Base-by-base conservation (phyloP, 352 stramenopile species). In the Albugo laibachii region DNA sequence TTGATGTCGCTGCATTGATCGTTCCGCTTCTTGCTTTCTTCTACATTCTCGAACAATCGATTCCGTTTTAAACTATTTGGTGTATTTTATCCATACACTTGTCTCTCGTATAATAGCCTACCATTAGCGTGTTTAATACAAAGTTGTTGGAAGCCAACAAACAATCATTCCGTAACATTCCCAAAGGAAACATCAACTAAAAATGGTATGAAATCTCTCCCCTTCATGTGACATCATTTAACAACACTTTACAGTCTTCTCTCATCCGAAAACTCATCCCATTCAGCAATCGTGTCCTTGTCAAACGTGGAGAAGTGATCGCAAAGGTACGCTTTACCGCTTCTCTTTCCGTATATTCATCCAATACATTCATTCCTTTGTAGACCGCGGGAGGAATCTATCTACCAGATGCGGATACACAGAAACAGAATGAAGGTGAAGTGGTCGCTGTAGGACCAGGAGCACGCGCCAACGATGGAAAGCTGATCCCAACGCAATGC, bases 251-350 rank as follows among this genome's bases (percentile, higher is more conserved):
- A 19, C 43, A 59, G 53, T 58, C 45, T 41, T 82, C 75, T 43
- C 35, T 35, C 38, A 56, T 84, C 52, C 76, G 76, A 55, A 88
- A 92, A 53, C 62, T 97, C 57, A 82, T 93, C 56, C 92, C 92
- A 24, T 87, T 97, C 47, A 85, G 83, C 52, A 95, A 97, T 70
- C 87, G 92, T 50, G 76, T 97, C 54, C 79, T 97, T 41, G 83
- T 97, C 34, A 81, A 94, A 68, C 80, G 83, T 55, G 74, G 89
- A 49, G 79, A 93, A 55, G 80, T 84, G 49, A 89, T 94, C 58
- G 70, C 78, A 44, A 89, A 89, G 64, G 64, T 74, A 35, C 36
- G 55, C 35, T 15, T 13, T 13, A 15, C 37, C 10, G 6, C 21
- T 50, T 11, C 41, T 19, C 8, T 20, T 41, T 49, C n/a, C 6